Base-by-base conservation (phyloP, 2,329 filamentous ascomycete genomes). In the Fusarium subtropicale region DNA sequence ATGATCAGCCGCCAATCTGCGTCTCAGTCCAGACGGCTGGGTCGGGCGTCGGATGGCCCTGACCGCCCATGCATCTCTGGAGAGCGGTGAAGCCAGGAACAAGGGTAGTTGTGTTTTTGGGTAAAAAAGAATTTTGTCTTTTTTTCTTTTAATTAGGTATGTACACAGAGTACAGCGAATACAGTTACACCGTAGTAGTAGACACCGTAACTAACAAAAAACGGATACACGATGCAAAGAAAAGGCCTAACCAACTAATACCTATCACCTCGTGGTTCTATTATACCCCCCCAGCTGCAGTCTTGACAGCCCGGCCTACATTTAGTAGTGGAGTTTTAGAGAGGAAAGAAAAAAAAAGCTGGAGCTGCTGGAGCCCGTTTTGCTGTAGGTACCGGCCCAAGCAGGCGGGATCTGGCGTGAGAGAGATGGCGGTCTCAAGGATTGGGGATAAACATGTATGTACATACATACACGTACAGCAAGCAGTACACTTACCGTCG, bases 321-420 rank as follows among this genome's bases (percentile, higher is more conserved):
- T 56, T 48, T 28, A 20, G 52, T 47, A 56, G 60, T 63, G 60
- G 60, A 63, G 53, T 39, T 18, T 38, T 33, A 33, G 22, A 28
- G 24, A 24, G 11, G 18, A 22, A 54, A 22, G 22, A 22, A 28
- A n/a, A 7, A 22, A 22, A 54, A 38, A 30, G 24, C 31, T 56
- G 48, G 41, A 50, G 42, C 60, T 66, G 57, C 45, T 59, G 53
- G 65, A 59, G 58, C 58, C 42, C 26, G 30, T 38, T 47, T 56
- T 56, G 42, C 64, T 74, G 63, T 71, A 71, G 70, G 68, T 73
- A 74, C 71, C 57, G 71, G 59, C 72, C 72, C 72, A 74, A 68
- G 67, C 71, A 55, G 68, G 61, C 71, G 72, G 72, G 70, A 74
- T 71, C 71, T 73, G 66, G 66, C 73, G 70, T 72, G 64, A 41